phyloP scores from a whole-genome alignment of 306 rosid species.

The Alnus glutinosa region DNA sequence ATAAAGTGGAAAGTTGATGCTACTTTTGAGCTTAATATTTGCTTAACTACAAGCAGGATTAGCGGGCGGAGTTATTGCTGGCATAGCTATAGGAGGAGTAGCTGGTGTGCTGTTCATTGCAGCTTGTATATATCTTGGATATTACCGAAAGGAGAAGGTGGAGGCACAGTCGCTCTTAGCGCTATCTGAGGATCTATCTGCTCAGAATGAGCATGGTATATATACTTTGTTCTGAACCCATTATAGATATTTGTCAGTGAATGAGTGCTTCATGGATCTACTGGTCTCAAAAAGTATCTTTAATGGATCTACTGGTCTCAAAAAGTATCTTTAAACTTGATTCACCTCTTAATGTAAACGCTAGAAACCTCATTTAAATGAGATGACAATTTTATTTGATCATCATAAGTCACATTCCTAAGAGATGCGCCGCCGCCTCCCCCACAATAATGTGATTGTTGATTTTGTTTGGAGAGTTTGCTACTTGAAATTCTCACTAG shows the following conservation, averaged over 20 bases:
- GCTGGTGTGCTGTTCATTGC: slow-evolving; percentile 63
- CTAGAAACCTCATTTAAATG: not conserved
- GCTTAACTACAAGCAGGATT: slow-evolving; percentile 60
- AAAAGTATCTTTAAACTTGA: not conserved
- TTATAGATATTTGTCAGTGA: slow-evolving; percentile 10
- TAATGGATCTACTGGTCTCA: slow-evolving; percentile 1
- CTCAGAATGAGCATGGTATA: slow-evolving; percentile 52
- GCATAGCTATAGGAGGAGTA: slow-evolving; percentile 57
- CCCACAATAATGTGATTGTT: not conserved
- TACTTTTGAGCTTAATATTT: slow-evolving; percentile 40
- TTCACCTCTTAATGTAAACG: not conserved
- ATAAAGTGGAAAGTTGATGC: slow-evolving; percentile 20
- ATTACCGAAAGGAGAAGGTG: slow-evolving; percentile 54
- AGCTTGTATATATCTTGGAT: slow-evolving; percentile 41
- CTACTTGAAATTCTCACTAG: not conserved
- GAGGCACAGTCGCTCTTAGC: slow-evolving; percentile 26
- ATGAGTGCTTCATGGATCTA: slow-evolving; percentile 1
- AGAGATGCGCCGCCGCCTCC: too few relatives aligned
- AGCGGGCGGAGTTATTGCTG: slow-evolving; percentile 67
- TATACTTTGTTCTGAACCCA: slow-evolving; percentile 11
- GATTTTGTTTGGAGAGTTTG: not conserved
- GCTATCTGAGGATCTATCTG: slow-evolving; percentile 43
- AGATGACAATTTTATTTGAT: not conserved
- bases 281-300: slow-evolving; percentile 4
- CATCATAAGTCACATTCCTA: not conserved